phyloP scores from a whole-genome alignment of 2,329 filamentous ascomycete species.

The Botryotinia calthae region DNA sequence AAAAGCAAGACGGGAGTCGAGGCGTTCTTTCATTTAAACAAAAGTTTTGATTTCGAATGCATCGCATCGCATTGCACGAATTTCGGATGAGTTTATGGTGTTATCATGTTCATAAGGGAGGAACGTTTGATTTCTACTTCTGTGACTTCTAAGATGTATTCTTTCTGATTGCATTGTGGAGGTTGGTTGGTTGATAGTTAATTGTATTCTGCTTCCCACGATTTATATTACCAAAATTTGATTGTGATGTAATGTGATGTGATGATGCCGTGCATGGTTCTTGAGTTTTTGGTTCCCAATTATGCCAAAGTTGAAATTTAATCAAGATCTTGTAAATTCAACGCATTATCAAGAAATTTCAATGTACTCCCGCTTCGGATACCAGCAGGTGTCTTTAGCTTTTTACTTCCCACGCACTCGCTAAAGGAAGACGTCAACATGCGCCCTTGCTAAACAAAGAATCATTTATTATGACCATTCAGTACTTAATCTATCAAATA shows the following conservation, averaged over 20 bases:
- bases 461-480: background rate
- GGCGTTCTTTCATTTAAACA: background rate
- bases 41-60: background rate
- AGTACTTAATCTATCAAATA: background rate
- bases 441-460: background rate
- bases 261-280: background rate
- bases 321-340: background rate
- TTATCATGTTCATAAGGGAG: background rate
- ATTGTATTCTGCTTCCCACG: background rate
- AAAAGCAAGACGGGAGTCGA: background rate
- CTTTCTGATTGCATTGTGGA: background rate
- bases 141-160: background rate
- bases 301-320: background rate
- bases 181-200: background rate
- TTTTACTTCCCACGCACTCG: background rate
- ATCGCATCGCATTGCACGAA: background rate
- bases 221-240: background rate
- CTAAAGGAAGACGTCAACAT: background rate
- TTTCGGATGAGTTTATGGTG: background rate
- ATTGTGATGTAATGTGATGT: background rate
- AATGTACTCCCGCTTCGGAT: background rate
- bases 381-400: background rate
- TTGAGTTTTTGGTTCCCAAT: background rate
- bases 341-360: background rate
- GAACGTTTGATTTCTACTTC: background rate